Evolutionary conservation across 2,329 filamentous ascomycete genomes (phyloP), one percentile per base, ranked within the genome.

Genomic region (Samsoniella hepiali): DNA sequence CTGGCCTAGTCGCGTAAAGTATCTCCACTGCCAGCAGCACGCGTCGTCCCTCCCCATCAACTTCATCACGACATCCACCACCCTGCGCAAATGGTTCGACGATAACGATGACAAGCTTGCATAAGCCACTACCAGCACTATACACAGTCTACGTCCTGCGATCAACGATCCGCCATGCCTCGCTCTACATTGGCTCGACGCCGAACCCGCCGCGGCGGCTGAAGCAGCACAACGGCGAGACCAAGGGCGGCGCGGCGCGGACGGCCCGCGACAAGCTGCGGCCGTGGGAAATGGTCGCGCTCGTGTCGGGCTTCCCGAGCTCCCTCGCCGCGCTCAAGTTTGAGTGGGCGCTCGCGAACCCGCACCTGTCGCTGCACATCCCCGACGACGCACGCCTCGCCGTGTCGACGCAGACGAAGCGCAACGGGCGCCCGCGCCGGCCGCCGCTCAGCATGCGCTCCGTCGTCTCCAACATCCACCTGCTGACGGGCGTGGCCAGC

Each of bases 141-240:
- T 98, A 98, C 73, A 92, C 91, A 68, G 96, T 95, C 73, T 98
- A 99, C 74, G 84, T 98, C 17, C 84, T 98, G 42, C 89, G 93
- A 27, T 97, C 94, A 0, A 93, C 88, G 0, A 83, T 93, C 10
- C 84, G 86, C 53, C 87, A 87, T 72, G 82, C 84, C 34, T 86
- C 84, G 2, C 82, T 94, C 34, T 99, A 99, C 75, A 89, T 98
- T 62, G 95, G 95, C 60, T 96, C 91, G 50, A 98, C 95, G 1
- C 93, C 93, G 0, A 88, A 97, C 72, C 94, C 95, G 49, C 87
- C 88, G 1, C 85, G 94, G 64, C 90, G 95, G 15, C 82, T 98
- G 31, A 88, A 87, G 66, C 95, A 98, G 74, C 95, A 99, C 77
- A 99, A 99, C 82, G 95, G 95, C 59, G 79, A 87, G 57, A 82